phyloP scores from a whole-genome alignment of 179 eudicot species.

The Heliamphora pulchella region DNA sequence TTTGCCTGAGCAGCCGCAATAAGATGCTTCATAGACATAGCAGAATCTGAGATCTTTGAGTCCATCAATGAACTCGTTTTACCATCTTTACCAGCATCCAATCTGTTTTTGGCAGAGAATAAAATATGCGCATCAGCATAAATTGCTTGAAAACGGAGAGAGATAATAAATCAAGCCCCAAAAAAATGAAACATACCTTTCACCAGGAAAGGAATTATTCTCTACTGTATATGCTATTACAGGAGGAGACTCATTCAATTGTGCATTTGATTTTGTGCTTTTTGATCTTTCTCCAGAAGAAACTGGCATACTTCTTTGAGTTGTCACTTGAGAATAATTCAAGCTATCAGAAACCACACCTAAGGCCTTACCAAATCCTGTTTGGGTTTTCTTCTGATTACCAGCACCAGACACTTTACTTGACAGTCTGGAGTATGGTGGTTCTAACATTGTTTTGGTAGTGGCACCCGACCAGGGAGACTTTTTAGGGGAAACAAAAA shows the following conservation, averaged over 20 bases:
- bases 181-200: constrained; percentile 45
- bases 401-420: constrained; percentile 31
- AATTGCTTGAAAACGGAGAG: not conserved
- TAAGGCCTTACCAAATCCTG: constrained; percentile 28
- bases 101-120: constrained; percentile 32
- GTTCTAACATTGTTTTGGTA: constrained; percentile 35
- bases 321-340: constrained; percentile 29
- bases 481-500: constrained; percentile 36
- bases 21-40: constrained; percentile 61
- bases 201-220: constrained; percentile 26
- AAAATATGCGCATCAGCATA: constrained; percentile 11
- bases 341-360: constrained; percentile 31
- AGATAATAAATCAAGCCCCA: not conserved
- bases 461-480: constrained; percentile 37
- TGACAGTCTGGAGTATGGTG: constrained; percentile 27
- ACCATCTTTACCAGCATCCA: constrained; percentile 39
- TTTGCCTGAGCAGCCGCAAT: constrained; percentile 97
- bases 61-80: constrained; percentile 35
- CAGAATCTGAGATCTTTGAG: constrained; percentile 45
- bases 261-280: constrained; percentile 30
- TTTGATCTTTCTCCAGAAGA: constrained; percentile 46
- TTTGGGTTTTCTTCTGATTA: constrained; percentile 35
- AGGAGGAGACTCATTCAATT: constrained; percentile 30
- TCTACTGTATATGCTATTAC: constrained; percentile 30
- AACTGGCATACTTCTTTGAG: constrained; percentile 36